Evolutionary conservation across 1,284 basidiomycete genomes (phyloP).

Genomic region (Neolentinus lepideus): DNA sequence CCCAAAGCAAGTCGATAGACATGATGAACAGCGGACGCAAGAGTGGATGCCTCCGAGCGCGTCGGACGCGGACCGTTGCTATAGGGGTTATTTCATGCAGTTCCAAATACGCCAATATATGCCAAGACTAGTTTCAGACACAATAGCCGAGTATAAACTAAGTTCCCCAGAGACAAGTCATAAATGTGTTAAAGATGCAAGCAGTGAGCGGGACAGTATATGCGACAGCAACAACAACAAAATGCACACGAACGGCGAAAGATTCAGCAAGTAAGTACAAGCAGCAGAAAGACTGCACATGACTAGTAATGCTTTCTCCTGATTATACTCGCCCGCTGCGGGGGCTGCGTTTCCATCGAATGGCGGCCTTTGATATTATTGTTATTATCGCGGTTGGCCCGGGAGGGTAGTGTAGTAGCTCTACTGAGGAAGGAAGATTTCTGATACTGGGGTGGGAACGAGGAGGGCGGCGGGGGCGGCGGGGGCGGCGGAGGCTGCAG

Average conservation of each 20-base stretch:
- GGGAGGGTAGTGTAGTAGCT: neutral
- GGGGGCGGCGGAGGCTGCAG: slow-evolving; percentile 6
- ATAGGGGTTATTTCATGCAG: no score
- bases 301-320: slow-evolving; percentile 2
- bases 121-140: neutral
- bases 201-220: neutral
- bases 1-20: slow-evolving; percentile 81
- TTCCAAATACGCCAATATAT: neutral
- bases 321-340: slow-evolving; percentile 1
- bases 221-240: neutral
- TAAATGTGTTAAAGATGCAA: neutral
- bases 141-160: neutral
- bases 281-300: neutral
- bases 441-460: neutral
- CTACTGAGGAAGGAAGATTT: neutral
- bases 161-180: neutral
- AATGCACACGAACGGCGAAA: neutral
- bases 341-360: neutral
- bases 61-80: neutral
- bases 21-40: slow-evolving; percentile 25
- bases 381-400: neutral
- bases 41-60: neutral
- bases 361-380: neutral
- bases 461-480: neutral
- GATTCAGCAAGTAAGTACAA: neutral